phyloP scores from a whole-genome alignment of 23 red algal genomes.

The Gracilaria domingensis region DNA sequence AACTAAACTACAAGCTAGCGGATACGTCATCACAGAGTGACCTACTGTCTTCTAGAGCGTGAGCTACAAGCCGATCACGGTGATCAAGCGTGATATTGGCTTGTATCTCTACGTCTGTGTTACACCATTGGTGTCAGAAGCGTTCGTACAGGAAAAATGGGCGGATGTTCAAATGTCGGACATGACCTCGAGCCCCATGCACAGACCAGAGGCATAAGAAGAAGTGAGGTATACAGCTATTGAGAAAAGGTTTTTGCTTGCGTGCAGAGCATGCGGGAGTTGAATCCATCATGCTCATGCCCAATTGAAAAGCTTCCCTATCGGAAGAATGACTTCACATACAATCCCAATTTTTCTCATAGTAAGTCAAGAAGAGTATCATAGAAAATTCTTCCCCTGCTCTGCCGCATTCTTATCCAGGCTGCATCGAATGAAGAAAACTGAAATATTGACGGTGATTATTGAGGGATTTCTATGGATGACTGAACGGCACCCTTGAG shows the following conservation, averaged over 20 bases:
- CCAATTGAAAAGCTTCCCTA: neutral
- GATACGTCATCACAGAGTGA: no score
- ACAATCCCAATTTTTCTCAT: conserved; percentile 2
- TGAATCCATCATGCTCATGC: conserved; percentile 8
- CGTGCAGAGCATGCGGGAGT: conserved; percentile 24
- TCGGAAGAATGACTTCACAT: conserved; percentile 22
- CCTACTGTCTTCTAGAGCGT: no score
- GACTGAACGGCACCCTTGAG: no score
- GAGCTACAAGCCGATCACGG: no score
- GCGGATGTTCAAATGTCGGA: conserved; percentile 47
- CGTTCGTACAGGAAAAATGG: conserved; percentile 22
- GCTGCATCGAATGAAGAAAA: neutral
- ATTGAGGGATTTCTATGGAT: no score
- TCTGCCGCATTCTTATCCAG: neutral
- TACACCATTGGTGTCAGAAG: conserved; percentile 28
- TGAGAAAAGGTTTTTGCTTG: conserved; percentile 49
- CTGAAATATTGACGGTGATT: no score
- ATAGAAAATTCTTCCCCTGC: neutral
- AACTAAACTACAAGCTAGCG: no score
- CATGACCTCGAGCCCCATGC: conserved; percentile 35
- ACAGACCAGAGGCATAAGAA: conserved; percentile 34
- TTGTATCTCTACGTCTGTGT: no score
- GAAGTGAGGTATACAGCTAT: conserved; percentile 26
- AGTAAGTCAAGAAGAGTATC: conserved; percentile 4
- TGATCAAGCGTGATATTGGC: no score